phyloP scores from a whole-genome alignment of 2,329 filamentous ascomycete genomes.

The Hypoxylon sp. region DNA sequence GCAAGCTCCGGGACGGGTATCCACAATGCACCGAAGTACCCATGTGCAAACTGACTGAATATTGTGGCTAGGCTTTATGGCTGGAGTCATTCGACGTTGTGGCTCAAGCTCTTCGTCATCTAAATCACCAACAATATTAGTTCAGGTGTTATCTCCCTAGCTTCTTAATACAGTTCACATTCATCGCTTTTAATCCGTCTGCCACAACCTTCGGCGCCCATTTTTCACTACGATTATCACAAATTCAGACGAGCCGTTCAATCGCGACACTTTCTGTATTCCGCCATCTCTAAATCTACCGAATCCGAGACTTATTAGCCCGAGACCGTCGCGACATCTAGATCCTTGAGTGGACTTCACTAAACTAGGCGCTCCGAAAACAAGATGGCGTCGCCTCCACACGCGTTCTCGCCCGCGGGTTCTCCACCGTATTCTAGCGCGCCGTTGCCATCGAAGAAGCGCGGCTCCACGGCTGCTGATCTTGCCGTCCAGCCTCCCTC shows the following conservation, averaged over 20 bases:
- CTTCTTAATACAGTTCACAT: neutral
- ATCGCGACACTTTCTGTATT: neutral
- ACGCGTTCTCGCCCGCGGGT: slow-evolving; percentile 64
- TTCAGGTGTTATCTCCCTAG: neutral
- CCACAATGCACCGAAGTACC: no score
- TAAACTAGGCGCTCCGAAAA: slow-evolving; percentile 35
- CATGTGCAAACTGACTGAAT: no score
- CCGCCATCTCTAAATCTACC: slow-evolving; percentile 2
- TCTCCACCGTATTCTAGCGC: slow-evolving; percentile 69
- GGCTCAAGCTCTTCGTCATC: slow-evolving; percentile 12
- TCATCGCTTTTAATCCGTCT: neutral
- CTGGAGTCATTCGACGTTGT: neutral
- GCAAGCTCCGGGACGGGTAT: no score
- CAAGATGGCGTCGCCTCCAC: slow-evolving; percentile 71
- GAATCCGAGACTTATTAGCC: slow-evolving; percentile 17
- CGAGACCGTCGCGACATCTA: slow-evolving; percentile 25
- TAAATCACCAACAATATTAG: neutral
- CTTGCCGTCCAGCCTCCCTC: slow-evolving; percentile 63
- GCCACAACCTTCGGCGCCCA: neutral
- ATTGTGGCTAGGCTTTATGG: slow-evolving; percentile 1
- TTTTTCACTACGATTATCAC: neutral
- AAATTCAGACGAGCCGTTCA: neutral
- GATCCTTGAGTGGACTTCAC: slow-evolving; percentile 26
- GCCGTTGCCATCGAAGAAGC: slow-evolving; percentile 73
- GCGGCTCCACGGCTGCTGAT: slow-evolving; percentile 70